Evolutionary conservation across 2,329 filamentous ascomycete species (phyloP).

Genomic region (Verticillium tricorpus): DNA sequence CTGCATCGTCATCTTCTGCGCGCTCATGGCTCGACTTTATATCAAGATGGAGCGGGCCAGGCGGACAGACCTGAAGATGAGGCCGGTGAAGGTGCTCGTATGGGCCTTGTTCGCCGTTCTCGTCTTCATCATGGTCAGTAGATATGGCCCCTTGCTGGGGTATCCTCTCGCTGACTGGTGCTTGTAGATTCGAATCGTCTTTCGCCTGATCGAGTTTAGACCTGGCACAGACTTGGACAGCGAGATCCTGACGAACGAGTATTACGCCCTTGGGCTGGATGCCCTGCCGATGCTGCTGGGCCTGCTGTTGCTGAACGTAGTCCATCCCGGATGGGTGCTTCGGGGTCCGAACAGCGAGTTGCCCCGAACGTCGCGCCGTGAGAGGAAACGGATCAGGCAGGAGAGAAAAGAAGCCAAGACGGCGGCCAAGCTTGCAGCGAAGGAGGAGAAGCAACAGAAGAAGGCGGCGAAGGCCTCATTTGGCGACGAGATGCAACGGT

Average conservation of each 20-base stretch:
- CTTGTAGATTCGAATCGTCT: conserved; percentile 51
- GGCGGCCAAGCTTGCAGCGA: conserved; percentile 1
- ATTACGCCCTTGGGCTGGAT: conserved; percentile 47
- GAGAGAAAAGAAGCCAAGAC: conserved; percentile 24
- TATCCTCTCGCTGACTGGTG: background rate
- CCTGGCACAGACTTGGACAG: conserved; percentile 37
- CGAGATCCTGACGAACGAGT: conserved; percentile 43
- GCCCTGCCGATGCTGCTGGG: conserved; percentile 51
- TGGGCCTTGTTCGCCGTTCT: conserved; percentile 28
- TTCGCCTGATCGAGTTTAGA: conserved; percentile 53
- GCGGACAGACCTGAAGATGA: conserved; percentile 17
- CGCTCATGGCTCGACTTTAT: conserved; percentile 31
- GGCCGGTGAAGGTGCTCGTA: conserved; percentile 26
- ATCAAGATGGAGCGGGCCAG: conserved; percentile 17
- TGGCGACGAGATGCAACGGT: background rate
- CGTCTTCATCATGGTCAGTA: conserved; percentile 28
- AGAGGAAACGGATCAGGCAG: conserved; percentile 38
- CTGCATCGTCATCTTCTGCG: conserved; percentile 31
- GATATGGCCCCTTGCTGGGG: background rate
- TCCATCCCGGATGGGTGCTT: conserved; percentile 45
- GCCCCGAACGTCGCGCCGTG: conserved; percentile 31
- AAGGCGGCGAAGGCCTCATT: background rate
- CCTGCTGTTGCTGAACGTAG: conserved; percentile 33
- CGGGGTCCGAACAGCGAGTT: conserved; percentile 41
- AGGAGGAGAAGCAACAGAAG: conserved; percentile 2